Percentiles rank a stretch among this genome's conserved stretches.
These are phyloP conservation scores for Xylariaceae sp. DNA, from an alignment of 2,329 filamentous ascomycete species.

Conservation along the genomic window DNA sequence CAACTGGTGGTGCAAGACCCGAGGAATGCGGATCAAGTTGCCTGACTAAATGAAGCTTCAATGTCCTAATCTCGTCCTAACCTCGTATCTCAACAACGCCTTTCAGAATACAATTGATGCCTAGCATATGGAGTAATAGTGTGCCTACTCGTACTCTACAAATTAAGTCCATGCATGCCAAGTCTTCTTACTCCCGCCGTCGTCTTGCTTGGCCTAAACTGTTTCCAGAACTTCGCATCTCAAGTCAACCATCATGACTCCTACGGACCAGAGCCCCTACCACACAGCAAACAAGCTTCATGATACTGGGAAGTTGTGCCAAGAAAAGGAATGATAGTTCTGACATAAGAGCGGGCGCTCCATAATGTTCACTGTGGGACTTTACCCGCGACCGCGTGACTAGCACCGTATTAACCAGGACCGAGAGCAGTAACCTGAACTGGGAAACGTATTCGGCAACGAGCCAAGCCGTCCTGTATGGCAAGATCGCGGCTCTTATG, in stretches of 20 bases:
- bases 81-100: not conserved
- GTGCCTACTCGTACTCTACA: not conserved
- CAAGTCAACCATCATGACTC: constrained; percentile 1
- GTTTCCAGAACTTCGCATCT: constrained; percentile 13
- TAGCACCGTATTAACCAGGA: not conserved
- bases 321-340: not conserved
- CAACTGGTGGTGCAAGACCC: too few relatives aligned
- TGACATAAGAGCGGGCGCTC: constrained; percentile 7
- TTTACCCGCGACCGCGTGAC: constrained; percentile 3
- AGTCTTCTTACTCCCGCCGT: constrained; percentile 9
- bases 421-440: not conserved
- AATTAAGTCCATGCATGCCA: constrained; percentile 14
- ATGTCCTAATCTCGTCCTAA: not conserved
- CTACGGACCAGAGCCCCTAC: not conserved
- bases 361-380: constrained; percentile 7
- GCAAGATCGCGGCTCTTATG: constrained; percentile 1
- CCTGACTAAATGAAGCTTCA: not conserved
- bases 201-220: constrained; percentile 6
- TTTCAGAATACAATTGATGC: not conserved
- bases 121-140: not conserved
- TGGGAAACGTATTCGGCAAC: constrained; percentile 5
- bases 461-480: constrained; percentile 3
- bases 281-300: not conserved
- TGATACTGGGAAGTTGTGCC: not conserved
- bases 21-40: too few relatives aligned